phyloP scores from a whole-genome alignment of 805 yeast genomes.

The Myxozyma melibiosi region DNA sequence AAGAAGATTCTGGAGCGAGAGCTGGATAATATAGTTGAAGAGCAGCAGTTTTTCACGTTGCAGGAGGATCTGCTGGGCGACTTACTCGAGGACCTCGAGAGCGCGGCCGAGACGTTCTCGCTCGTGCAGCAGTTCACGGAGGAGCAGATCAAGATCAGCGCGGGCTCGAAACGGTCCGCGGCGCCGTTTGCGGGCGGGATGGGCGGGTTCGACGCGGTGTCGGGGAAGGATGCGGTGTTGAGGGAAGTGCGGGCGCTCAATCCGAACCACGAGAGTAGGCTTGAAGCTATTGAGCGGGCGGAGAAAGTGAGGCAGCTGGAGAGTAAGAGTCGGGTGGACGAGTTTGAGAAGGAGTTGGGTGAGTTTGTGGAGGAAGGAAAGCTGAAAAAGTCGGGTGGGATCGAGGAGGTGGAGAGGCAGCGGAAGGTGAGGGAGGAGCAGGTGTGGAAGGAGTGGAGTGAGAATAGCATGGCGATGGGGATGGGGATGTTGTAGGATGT shows the following conservation, averaged over 20 bases:
- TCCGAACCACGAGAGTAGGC: slow-evolving; percentile 82
- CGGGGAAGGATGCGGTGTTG: slow-evolving; percentile 65
- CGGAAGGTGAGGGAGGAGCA: slow-evolving; percentile 70
- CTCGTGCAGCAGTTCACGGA: slow-evolving; percentile 79
- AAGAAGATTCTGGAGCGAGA: slow-evolving; percentile 90
- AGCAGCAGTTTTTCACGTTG: slow-evolving; percentile 85
- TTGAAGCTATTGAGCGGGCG: slow-evolving; percentile 87
- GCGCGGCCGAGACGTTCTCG: slow-evolving; percentile 78
- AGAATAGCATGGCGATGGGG: slow-evolving; percentile 10
- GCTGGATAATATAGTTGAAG: slow-evolving; percentile 86
- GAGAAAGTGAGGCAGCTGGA: slow-evolving; percentile 78
- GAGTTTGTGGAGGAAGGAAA: slow-evolving; percentile 78
- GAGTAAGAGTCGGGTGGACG: slow-evolving; percentile 58
- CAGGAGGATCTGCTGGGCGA: slow-evolving; percentile 86
- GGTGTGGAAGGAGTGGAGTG: slow-evolving; percentile 54
- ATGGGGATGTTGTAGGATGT: not conserved
- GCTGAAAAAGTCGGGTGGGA: slow-evolving; percentile 83
- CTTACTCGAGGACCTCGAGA: slow-evolving; percentile 74
- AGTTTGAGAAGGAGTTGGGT: slow-evolving; percentile 82
- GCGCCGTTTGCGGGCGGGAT: slow-evolving; percentile 31
- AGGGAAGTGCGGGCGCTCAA: slow-evolving; percentile 73
- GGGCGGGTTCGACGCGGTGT: slow-evolving; percentile 46
- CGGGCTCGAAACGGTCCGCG: slow-evolving; percentile 20
- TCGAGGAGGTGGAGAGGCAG: slow-evolving; percentile 77
- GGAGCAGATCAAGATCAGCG: slow-evolving; percentile 52